These are phyloP conservation scores for Luvunga scandens DNA, from an alignment of 345 rosid species.

Conservation along the genomic window DNA sequence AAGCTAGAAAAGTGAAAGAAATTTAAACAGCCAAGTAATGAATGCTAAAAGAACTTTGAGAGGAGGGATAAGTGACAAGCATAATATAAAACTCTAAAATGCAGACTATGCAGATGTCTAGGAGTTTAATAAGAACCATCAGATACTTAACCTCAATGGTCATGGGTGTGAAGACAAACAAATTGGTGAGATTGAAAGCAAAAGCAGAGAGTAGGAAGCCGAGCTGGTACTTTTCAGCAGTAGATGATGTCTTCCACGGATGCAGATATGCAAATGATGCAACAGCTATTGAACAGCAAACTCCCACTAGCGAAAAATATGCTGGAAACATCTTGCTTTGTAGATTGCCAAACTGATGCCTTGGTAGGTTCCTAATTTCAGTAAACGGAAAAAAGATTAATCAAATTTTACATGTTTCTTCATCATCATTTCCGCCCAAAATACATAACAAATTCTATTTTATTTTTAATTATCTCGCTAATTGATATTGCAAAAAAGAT, in stretches of 20 bases:
- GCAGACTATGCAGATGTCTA: not conserved
- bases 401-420: not conserved
- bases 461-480: not conserved
- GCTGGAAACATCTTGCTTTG: conserved; percentile 99
- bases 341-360: conserved; percentile 90
- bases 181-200: conserved; percentile 81
- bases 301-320: conserved; percentile 73
- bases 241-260: conserved; percentile 84
- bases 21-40: not conserved
- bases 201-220: conserved; percentile 81
- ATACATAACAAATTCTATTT: not conserved
- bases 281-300: conserved; percentile 67
- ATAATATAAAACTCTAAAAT: not conserved
- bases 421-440: not conserved
- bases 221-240: conserved; percentile 79
- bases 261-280: conserved; percentile 80
- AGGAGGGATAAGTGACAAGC: not conserved
- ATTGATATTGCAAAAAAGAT: not conserved
- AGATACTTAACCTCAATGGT: conserved; percentile 63
- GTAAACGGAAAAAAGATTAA: not conserved
- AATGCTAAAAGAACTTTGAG: not conserved
- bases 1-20: not conserved
- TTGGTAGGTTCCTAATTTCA: conserved; percentile 68
- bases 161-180: conserved; percentile 91
- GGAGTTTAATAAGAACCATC: not conserved